A percentile compares a stretch with the other conserved stretches of the same genome.
phyloP scores from a whole-genome alignment of 2,329 filamentous ascomycete species.

The Talaromyces marneffei region DNA sequence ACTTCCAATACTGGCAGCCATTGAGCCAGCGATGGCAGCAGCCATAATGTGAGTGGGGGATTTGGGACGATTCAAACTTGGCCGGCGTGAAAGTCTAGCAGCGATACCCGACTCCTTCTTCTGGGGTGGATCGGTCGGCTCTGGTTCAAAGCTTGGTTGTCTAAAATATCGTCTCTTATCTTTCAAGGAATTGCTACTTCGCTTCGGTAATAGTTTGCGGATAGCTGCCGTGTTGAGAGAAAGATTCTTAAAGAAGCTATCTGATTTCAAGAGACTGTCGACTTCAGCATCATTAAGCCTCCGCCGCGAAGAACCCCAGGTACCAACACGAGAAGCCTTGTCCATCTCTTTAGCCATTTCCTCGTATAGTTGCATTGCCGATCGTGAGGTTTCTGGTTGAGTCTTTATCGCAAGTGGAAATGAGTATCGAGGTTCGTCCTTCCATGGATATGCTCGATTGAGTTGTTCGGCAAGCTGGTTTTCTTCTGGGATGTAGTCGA shows the following conservation, averaged over 20 bases:
- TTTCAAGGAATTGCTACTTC: slow-evolving; percentile 44
- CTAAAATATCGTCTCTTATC: slow-evolving; percentile 34
- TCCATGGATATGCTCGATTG: slow-evolving; percentile 43
- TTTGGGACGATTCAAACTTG: slow-evolving; percentile 35
- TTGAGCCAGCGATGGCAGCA: slow-evolving; percentile 39
- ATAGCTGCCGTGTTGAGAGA: slow-evolving; percentile 38
- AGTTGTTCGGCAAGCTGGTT: slow-evolving; percentile 35
- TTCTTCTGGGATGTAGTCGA: slow-evolving; percentile 20
- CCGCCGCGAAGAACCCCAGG: slow-evolving; percentile 49
- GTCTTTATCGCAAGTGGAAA: slow-evolving; percentile 26
- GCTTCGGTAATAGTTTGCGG: slow-evolving; percentile 36
- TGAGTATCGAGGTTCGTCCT: slow-evolving; percentile 36
- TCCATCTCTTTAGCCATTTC: slow-evolving; percentile 48
- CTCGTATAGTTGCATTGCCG: slow-evolving; percentile 50
- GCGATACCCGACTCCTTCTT: slow-evolving; percentile 26
- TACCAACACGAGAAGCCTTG: slow-evolving; percentile 50
- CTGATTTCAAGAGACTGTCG: slow-evolving; percentile 40
- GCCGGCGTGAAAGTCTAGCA: slow-evolving; percentile 32
- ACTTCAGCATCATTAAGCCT: slow-evolving; percentile 49
- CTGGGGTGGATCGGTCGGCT: slow-evolving; percentile 18
- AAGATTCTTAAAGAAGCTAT: slow-evolving; percentile 39
- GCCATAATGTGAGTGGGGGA: slow-evolving; percentile 40
- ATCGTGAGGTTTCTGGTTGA: slow-evolving; percentile 50
- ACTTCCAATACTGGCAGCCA: slow-evolving; percentile 39
- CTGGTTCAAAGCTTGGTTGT: slow-evolving; percentile 25